Conservation (phyloP, 352 stramenopile genomes). For the Phytophthora citricola region DNA sequence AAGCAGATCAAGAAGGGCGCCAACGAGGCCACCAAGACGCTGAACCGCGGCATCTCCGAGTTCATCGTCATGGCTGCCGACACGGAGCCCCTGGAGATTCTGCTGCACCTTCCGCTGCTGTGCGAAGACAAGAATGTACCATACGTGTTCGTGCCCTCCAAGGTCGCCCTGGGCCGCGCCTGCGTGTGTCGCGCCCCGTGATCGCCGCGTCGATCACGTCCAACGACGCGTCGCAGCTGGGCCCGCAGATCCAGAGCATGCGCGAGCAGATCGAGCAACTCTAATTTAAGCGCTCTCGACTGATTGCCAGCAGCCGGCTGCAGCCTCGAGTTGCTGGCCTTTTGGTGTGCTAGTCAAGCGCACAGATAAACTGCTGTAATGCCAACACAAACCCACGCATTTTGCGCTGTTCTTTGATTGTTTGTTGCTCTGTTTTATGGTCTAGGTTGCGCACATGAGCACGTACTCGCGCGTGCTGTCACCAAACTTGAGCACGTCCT, state of each 20-base stretch:
- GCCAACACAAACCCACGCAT: conserved; percentile 22
- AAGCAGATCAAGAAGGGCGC: conserved; percentile 99
- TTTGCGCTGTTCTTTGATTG: conserved; percentile 13
- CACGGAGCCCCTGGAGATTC: conserved; percentile 99
- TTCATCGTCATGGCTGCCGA: conserved; percentile 99
- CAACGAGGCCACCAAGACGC: conserved; percentile 99
- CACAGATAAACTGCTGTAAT: conserved; percentile 38
- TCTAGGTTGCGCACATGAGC: conserved; percentile 82
- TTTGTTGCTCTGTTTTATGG: background rate
- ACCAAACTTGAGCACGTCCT: conserved; percentile 97
- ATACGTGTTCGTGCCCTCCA: conserved; percentile 95
- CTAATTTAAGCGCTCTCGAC: conserved; percentile 95
- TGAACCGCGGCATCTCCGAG: conserved; percentile 99
- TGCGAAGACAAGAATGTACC: conserved; percentile 98
- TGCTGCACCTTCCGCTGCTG: conserved; percentile 98
- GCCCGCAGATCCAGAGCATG: conserved; percentile 98
- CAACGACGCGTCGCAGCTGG: conserved; percentile 99
- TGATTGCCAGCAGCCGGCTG: conserved; percentile 26
- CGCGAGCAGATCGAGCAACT: conserved; percentile 99
- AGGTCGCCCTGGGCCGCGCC: conserved; percentile 98
- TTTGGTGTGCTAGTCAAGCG: conserved; percentile 25
- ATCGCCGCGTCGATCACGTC: conserved; percentile 99
- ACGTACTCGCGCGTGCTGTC: conserved; percentile 98
- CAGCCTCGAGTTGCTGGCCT: conserved; percentile 7
- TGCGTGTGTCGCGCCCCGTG: conserved; percentile 99